Percentiles rank a stretch among this genome's conserved stretches.
Conservation (phyloP, 2,329 filamentous ascomycete genomes). For the Talaromyces verruculosus region DNA sequence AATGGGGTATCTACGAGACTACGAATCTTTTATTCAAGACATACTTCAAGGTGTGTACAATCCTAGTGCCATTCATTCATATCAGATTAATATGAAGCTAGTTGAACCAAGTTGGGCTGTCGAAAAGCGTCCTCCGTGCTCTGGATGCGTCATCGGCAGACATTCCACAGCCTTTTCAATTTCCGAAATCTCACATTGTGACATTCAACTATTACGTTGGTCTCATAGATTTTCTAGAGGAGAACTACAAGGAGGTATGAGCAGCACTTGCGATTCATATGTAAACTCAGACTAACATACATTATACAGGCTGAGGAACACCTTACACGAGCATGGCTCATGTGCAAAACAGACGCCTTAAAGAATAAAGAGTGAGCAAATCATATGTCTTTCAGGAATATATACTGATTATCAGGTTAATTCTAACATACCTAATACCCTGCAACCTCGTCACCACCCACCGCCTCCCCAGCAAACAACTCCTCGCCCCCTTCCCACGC, state of each 20-base stretch:
- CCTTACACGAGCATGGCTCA: constrained; percentile 75
- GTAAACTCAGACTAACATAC: not conserved
- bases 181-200: constrained; percentile 86
- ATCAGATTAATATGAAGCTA: constrained; percentile 29
- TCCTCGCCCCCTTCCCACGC: constrained; percentile 73
- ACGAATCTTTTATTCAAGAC: constrained; percentile 97
- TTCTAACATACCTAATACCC: constrained; percentile 91
- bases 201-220: constrained; percentile 97
- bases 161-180: constrained; percentile 74
- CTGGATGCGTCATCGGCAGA: constrained; percentile 75
- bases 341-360: constrained; percentile 70
- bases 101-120: constrained; percentile 84
- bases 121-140: constrained; percentile 83
- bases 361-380: constrained; percentile 74
- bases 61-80: not conserved
- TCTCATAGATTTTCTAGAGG: constrained; percentile 89
- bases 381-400: too few relatives aligned
- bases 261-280: too few relatives aligned
- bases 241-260: constrained; percentile 76
- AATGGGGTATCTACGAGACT: constrained; percentile 96
- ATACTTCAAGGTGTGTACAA: constrained; percentile 71
- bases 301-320: constrained; percentile 68
- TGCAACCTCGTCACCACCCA: constrained; percentile 88
- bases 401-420: constrained; percentile 60
- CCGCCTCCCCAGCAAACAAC: constrained; percentile 69